Evolutionary conservation across 768 basidiomycete genomes (phyloP).

Genomic region (Tubosaeta brunneosetosa): DNA sequence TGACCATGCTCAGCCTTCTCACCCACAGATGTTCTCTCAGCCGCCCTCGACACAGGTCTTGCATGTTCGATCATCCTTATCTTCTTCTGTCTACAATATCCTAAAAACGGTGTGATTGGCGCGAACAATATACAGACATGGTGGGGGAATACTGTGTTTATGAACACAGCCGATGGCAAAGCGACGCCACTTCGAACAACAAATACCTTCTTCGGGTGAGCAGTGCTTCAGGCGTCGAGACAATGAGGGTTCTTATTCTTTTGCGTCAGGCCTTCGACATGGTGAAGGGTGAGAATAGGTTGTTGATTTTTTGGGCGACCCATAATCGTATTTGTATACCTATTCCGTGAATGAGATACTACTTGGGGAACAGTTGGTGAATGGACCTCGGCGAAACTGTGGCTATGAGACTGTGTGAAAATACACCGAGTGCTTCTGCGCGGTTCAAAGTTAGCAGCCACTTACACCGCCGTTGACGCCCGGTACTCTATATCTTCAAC

Average conservation of each 20-base stretch:
- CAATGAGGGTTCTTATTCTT: not conserved
- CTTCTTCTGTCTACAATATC: slow-evolving; percentile 63
- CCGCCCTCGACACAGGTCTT: slow-evolving; percentile 66
- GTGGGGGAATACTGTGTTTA: slow-evolving; percentile 50
- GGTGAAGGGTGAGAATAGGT: slow-evolving; percentile 3
- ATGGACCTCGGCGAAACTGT: too few species aligned
- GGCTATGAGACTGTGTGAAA: slow-evolving; percentile 19
- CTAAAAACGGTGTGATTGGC: slow-evolving; percentile 57
- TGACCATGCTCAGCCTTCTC: not conserved
- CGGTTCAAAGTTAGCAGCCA: not conserved
- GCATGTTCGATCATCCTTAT: slow-evolving; percentile 54
- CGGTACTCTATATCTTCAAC: slow-evolving; percentile 7
- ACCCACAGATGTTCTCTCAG: slow-evolving; percentile 56
- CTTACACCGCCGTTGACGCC: slow-evolving; percentile 18
- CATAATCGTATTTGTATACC: not conserved
- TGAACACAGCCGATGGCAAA: slow-evolving; percentile 21
- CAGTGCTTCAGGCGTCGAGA: not conserved
- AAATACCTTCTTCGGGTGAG: slow-evolving; percentile 29
- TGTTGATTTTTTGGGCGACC: not conserved
- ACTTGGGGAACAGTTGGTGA: too few species aligned
- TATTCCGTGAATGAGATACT: not conserved
- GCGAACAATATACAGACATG: slow-evolving; percentile 47
- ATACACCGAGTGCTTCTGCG: too few species aligned
- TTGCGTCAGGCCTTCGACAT: slow-evolving; percentile 10
- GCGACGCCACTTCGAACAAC: slow-evolving; percentile 7